Percentiles rank a stretch among this genome's conserved stretches.
These are phyloP conservation scores for Stellera chamaejasme DNA, from an alignment of 345 rosid species.

Conservation along the genomic window DNA sequence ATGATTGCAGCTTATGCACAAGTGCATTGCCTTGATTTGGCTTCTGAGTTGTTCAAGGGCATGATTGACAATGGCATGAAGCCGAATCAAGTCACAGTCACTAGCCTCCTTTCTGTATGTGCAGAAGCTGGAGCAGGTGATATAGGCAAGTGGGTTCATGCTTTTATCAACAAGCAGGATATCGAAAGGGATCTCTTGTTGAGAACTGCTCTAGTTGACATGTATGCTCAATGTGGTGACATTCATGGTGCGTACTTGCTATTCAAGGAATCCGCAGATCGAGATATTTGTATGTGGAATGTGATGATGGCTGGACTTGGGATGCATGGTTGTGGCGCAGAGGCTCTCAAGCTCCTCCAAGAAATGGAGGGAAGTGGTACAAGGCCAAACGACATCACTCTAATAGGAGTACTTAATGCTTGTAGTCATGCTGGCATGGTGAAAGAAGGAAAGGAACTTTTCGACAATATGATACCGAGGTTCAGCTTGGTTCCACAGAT, in stretches of 20 bases:
- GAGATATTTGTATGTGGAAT: conserved; percentile 39
- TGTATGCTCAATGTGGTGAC: conserved; percentile 46
- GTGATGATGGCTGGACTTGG: conserved; percentile 38
- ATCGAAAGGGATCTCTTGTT: conserved; percentile 23
- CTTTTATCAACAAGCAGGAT: conserved; percentile 21
- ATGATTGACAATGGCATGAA: conserved; percentile 22
- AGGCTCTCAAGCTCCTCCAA: conserved; percentile 29
- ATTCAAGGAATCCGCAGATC: conserved; percentile 20
- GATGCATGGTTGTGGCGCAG: conserved; percentile 33
- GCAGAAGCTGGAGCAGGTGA: conserved; percentile 31
- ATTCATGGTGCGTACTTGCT: conserved; percentile 24
- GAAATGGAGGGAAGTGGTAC: conserved; percentile 31
- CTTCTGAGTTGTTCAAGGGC: conserved; percentile 23
- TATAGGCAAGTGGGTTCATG: conserved; percentile 37
- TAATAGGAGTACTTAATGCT: conserved; percentile 35
- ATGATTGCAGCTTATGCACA: conserved; percentile 36
- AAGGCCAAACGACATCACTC: conserved; percentile 34
- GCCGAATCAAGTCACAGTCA: conserved; percentile 27
- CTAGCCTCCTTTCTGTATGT: conserved; percentile 25
- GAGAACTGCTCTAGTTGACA: conserved; percentile 34
- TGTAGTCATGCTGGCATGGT: conserved; percentile 53
- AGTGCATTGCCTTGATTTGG: conserved; percentile 16
- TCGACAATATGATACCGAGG: conserved; percentile 25
- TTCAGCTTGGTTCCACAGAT: conserved; percentile 29
- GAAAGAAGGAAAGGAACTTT: conserved; percentile 28